Evolutionary conservation across 768 basidiomycete species (phyloP).

Genomic region (Termitomyces sp.): DNA sequence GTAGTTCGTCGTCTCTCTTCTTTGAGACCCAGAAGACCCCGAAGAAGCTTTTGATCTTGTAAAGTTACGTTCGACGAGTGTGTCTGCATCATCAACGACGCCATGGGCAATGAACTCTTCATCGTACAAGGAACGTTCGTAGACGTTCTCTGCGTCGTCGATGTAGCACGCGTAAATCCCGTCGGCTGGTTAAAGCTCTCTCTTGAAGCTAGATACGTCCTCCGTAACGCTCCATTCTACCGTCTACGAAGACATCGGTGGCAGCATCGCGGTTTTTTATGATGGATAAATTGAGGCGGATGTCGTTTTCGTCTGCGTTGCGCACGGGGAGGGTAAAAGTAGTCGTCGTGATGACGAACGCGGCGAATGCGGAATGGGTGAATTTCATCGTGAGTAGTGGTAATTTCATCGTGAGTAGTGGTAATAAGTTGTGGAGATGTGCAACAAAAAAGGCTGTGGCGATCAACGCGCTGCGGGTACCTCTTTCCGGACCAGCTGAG

Average conservation of each 20-base stretch:
- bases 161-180: constrained; percentile 1
- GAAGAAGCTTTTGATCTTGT: background rate
- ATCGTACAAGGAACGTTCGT: constrained; percentile 1
- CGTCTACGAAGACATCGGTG: background rate
- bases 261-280: background rate
- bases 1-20: background rate
- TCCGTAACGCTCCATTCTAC: background rate
- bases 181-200: background rate
- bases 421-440: background rate
- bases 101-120: background rate
- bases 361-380: background rate
- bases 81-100: background rate
- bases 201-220: background rate
- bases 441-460: constrained; percentile 4
- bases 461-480: constrained; percentile 13
- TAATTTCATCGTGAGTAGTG: constrained; percentile 3
- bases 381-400: constrained; percentile 7
- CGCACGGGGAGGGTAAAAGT: constrained; percentile 4
- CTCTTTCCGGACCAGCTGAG: constrained; percentile 13
- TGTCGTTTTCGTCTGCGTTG: background rate
- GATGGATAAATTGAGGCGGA: background rate
- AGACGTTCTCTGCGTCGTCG: background rate
- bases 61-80: background rate
- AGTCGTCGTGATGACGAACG: constrained; percentile 1
- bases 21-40: background rate